These are phyloP conservation scores for Murraya koenigii DNA, from an alignment of 345 rosid species.

Conservation along the genomic window DNA sequence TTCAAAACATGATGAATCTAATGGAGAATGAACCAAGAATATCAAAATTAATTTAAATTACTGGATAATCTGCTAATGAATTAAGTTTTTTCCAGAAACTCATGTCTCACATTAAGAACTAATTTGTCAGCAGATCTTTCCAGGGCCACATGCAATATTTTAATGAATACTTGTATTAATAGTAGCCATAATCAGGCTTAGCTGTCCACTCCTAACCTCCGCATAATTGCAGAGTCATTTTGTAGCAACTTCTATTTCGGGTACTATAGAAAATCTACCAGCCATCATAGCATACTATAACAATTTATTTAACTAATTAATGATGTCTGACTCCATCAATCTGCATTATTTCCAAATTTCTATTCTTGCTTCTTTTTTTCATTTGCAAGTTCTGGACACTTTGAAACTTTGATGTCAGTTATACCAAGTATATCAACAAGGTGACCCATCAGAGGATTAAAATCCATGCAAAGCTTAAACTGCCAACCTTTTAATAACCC, in stretches of 20 bases:
- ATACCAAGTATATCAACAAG: background rate
- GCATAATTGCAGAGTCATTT: background rate
- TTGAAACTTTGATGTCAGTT: background rate
- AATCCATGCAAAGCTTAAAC: background rate
- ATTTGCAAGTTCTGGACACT: background rate
- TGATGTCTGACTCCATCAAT: background rate
- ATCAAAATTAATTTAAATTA: background rate
- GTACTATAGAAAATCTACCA: background rate
- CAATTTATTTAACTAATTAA: background rate
- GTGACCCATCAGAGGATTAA: background rate
- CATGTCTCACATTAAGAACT: background rate
- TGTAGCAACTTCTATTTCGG: background rate
- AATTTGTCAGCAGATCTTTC: background rate
- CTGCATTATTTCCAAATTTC: too few relatives aligned
- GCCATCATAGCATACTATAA: background rate
- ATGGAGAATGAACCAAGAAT: background rate
- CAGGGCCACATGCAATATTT: background rate
- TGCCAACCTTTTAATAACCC: background rate
- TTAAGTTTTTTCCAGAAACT: background rate
- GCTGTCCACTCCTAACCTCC: background rate
- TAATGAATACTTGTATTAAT: background rate
- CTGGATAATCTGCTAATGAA: background rate
- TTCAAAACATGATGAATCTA: background rate
- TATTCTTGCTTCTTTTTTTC: background rate
- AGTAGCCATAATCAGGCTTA: background rate